Evolutionary conservation across 257 asterid species (phyloP).

Genomic region (Petunia axillaris): DNA sequence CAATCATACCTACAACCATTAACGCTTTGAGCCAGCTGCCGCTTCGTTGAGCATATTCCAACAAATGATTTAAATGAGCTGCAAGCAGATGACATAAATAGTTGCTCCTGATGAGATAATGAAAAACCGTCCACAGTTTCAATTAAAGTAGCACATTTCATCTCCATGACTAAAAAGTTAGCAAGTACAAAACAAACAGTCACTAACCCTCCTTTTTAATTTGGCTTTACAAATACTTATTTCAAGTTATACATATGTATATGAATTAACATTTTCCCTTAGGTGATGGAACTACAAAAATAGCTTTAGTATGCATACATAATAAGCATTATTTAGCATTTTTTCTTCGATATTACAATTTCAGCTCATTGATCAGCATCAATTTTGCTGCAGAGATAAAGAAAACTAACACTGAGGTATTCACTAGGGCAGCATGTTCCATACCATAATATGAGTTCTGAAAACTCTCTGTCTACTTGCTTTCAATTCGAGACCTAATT

Average conservation of each 20-base stretch:
- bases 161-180: background rate
- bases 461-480: slow-evolving; percentile 13
- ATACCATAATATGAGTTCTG: background rate
- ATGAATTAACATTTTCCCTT: background rate
- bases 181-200: background rate
- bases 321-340: background rate
- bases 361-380: background rate
- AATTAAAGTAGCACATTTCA: background rate
- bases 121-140: background rate
- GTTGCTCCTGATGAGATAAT: slow-evolving; percentile 17
- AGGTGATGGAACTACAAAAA: background rate
- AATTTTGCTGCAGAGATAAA: no score
- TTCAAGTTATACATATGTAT: background rate
- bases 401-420: no score
- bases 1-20: slow-evolving; percentile 65
- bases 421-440: background rate
- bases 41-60: slow-evolving; percentile 68
- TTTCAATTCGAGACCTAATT: background rate
- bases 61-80: slow-evolving; percentile 94
- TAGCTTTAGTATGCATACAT: background rate
- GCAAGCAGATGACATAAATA: slow-evolving; percentile 43
- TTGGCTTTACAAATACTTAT: background rate
- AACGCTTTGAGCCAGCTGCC: slow-evolving; percentile 68
- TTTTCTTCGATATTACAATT: background rate
- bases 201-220: background rate